Evolutionary conservation across 345 rosid species (phyloP).

Genomic region (Citrus hindsii): DNA sequence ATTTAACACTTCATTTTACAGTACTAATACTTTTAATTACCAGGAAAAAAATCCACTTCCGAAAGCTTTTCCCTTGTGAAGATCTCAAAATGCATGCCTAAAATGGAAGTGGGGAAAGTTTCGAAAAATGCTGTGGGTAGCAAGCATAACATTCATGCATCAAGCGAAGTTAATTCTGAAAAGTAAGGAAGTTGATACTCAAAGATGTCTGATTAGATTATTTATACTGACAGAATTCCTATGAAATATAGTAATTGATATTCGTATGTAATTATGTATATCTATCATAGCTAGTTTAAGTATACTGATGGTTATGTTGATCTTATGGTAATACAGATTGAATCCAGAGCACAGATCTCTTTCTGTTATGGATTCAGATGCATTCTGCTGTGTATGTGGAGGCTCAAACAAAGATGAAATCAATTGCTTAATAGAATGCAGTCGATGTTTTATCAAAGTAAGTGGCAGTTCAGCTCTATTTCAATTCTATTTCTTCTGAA

Average conservation of each 20-base stretch:
- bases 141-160: slow-evolving; percentile 1
- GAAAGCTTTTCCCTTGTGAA: slow-evolving; percentile 18
- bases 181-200: slow-evolving; percentile 27
- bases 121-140: slow-evolving; percentile 14
- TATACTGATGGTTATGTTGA: neutral
- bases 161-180: slow-evolving; percentile 10
- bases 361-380: slow-evolving; percentile 18
- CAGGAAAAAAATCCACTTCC: slow-evolving; percentile 28
- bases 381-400: slow-evolving; percentile 48
- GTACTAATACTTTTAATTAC: slow-evolving; percentile 6
- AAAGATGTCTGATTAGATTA: neutral
- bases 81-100: slow-evolving; percentile 15
- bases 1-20: neutral
- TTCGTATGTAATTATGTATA: neutral
- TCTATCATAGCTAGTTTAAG: neutral
- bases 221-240: neutral
- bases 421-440: slow-evolving; percentile 40
- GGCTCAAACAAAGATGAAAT: slow-evolving; percentile 41
- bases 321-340: slow-evolving; percentile 22
- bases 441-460: slow-evolving; percentile 40
- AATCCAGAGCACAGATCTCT: slow-evolving; percentile 8
- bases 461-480: slow-evolving; percentile 8
- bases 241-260: neutral
- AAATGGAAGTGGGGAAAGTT: slow-evolving; percentile 15
- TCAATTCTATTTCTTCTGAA: neutral